A percentile compares a stretch with the other conserved stretches of the same genome.
These are phyloP conservation scores for Passiflora organensis DNA, from an alignment of 345 rosid species.

Conservation along the genomic window DNA sequence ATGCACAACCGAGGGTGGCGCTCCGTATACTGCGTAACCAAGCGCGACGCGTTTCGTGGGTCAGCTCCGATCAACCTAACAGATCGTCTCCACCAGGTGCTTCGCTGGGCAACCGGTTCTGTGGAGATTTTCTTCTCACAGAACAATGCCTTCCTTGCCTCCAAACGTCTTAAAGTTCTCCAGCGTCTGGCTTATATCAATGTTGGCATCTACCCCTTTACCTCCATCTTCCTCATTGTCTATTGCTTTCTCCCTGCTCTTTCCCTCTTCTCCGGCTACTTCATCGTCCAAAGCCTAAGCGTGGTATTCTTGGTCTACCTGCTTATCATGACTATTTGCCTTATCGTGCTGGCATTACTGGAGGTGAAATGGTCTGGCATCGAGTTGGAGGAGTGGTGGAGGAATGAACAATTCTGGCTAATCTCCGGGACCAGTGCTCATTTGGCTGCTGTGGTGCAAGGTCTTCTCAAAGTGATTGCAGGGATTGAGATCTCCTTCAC, in stretches of 20 bases:
- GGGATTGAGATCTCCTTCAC: slow-evolving; percentile 96
- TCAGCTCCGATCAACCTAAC: slow-evolving; percentile 94
- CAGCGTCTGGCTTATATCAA: slow-evolving; percentile 83
- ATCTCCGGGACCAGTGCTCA: slow-evolving; percentile 92
- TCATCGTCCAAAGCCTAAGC: slow-evolving; percentile 64
- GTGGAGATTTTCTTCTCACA: slow-evolving; percentile 95
- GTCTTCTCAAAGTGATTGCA: slow-evolving; percentile 75
- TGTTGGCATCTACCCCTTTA: slow-evolving; percentile 94
- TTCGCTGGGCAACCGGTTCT: slow-evolving; percentile 94
- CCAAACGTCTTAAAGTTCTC: slow-evolving; percentile 57
- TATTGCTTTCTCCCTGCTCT: slow-evolving; percentile 95
- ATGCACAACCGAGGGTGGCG: slow-evolving; percentile 99
- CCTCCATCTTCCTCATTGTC: slow-evolving; percentile 75
- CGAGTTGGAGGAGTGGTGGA: slow-evolving; percentile 91
- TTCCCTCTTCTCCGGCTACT: slow-evolving; percentile 83
- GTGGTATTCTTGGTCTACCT: slow-evolving; percentile 61
- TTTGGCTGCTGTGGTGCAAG: slow-evolving; percentile 77
- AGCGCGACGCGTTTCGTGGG: slow-evolving; percentile 82
- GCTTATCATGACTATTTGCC: slow-evolving; percentile 52
- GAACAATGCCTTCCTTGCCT: slow-evolving; percentile 75
- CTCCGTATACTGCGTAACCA: slow-evolving; percentile 81
- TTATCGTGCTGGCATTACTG: slow-evolving; percentile 63
- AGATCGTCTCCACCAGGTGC: slow-evolving; percentile 88
- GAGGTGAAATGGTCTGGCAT: slow-evolving; percentile 89
- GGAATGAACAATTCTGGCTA: slow-evolving; percentile 96